Percentiles rank a stretch among this genome's conserved stretches.
Conservation (phyloP, 2,329 filamentous ascomycete genomes). For the Xylariaceae sp. region DNA sequence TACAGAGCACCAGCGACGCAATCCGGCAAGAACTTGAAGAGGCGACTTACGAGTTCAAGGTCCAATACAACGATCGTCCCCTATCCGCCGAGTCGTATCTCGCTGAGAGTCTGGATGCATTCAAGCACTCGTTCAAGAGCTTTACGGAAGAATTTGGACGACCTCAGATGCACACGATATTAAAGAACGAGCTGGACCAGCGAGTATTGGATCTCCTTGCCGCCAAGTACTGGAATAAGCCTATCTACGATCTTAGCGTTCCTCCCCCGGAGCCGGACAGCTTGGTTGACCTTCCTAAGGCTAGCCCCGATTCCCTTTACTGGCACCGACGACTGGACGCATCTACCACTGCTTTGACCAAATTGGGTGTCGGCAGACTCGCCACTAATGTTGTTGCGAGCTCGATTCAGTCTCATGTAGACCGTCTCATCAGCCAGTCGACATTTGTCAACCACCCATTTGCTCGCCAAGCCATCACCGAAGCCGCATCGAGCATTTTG, state of each 20-base stretch:
- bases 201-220: slow-evolving; percentile 89
- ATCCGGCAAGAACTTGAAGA: slow-evolving; percentile 95
- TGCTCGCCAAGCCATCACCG: slow-evolving; percentile 84
- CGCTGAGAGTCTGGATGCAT: slow-evolving; percentile 87
- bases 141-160: slow-evolving; percentile 88
- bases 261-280: slow-evolving; percentile 64
- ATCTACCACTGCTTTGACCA: slow-evolving; percentile 83
- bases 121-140: slow-evolving; percentile 96
- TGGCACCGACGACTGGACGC: slow-evolving; percentile 95
- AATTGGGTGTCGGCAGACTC: slow-evolving; percentile 85
- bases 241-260: slow-evolving; percentile 73
- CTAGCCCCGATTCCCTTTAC: slow-evolving; percentile 77
- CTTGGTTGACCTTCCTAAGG: slow-evolving; percentile 73
- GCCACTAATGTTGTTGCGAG: slow-evolving; percentile 88
- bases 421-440: slow-evolving; percentile 70
- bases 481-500: slow-evolving; percentile 82
- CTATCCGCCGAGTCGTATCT: slow-evolving; percentile 94
- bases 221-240: slow-evolving; percentile 95
- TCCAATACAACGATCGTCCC: slow-evolving; percentile 96
- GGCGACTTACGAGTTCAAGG: slow-evolving; percentile 97
- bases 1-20: slow-evolving; percentile 83
- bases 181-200: slow-evolving; percentile 91
- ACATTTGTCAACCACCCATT: slow-evolving; percentile 89
- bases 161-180: slow-evolving; percentile 77
- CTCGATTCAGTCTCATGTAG: slow-evolving; percentile 79